A percentile compares a stretch with the other conserved stretches of the same genome.
phyloP scores from a whole-genome alignment of 1,139 yeast genomes.

The Yamadazyma dushanensis region DNA sequence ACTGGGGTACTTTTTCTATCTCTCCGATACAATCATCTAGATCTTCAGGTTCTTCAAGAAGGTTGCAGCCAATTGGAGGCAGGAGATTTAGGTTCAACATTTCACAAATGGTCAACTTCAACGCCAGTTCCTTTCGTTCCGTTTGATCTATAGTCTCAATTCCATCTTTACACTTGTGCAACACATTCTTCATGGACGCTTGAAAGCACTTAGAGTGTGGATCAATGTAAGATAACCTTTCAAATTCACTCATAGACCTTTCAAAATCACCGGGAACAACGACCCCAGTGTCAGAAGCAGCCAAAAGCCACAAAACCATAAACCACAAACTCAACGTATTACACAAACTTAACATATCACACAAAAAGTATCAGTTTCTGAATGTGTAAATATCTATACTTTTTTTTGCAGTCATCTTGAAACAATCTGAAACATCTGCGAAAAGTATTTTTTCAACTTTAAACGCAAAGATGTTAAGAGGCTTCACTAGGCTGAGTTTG shows the following conservation, averaged over 20 bases:
- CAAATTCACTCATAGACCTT: too few species aligned
- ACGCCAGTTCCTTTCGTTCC: conserved; percentile 41
- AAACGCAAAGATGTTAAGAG: not conserved
- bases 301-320: too few species aligned
- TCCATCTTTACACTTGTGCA: conserved; percentile 33
- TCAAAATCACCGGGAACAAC: too few species aligned
- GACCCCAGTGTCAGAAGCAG: too few species aligned
- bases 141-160: conserved; percentile 30
- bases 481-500: not conserved
- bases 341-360: too few species aligned
- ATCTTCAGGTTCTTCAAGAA: conserved; percentile 5
- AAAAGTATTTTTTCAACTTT: not conserved
- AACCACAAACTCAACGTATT: too few species aligned
- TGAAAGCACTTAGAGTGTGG: conserved; percentile 7
- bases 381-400: too few species aligned
- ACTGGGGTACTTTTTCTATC: conserved; percentile 47
- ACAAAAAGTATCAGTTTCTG: not conserved
- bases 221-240: conserved; percentile 6
- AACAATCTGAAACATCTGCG: conserved; percentile 12
- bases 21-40: conserved; percentile 37
- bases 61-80: conserved; percentile 26
- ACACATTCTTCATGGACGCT: conserved; percentile 25
- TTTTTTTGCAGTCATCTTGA: conserved; percentile 10
- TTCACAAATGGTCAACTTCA: conserved; percentile 54
- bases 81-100: conserved; percentile 43